These are phyloP conservation scores for Ophiocordyceps sinensis DNA, from an alignment of 2,329 filamentous ascomycete species.

Conservation along the genomic window DNA sequence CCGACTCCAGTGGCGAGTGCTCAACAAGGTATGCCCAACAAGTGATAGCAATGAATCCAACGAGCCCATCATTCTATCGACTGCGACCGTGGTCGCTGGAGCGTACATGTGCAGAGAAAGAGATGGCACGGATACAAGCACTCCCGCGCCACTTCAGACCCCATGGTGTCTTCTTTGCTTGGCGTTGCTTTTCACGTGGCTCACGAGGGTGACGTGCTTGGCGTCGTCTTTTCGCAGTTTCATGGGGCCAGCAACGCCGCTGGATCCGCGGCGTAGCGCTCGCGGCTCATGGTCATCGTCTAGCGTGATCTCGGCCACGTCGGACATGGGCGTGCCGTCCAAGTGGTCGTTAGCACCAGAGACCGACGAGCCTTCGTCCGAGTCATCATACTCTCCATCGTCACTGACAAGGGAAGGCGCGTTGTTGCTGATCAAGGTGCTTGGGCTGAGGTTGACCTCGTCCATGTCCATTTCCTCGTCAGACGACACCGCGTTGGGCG, in stretches of 20 bases:
- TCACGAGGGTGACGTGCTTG: slow-evolving; percentile 42
- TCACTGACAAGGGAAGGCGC: slow-evolving; percentile 70
- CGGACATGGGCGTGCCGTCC: slow-evolving; percentile 44
- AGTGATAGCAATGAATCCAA: neutral
- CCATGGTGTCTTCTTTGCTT: slow-evolving; percentile 17
- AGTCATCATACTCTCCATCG: slow-evolving; percentile 65
- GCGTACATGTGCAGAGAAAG: too few species aligned
- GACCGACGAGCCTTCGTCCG: slow-evolving; percentile 46
- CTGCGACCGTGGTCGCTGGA: too few species aligned
- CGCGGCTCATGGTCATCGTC: slow-evolving; percentile 40
- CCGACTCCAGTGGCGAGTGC: too few species aligned
- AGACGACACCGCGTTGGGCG: slow-evolving; percentile 11
- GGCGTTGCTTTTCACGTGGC: slow-evolving; percentile 28
- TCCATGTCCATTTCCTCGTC: slow-evolving; percentile 38
- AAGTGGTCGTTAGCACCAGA: slow-evolving; percentile 42
- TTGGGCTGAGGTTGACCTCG: slow-evolving; percentile 52
- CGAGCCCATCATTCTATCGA: neutral
- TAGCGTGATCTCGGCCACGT: slow-evolving; percentile 47
- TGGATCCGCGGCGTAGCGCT: slow-evolving; percentile 27
- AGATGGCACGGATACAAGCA: neutral
- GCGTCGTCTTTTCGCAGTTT: slow-evolving; percentile 38
- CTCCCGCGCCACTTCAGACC: slow-evolving; percentile 4
- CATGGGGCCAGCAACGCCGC: slow-evolving; percentile 27
- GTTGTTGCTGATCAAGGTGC: slow-evolving; percentile 57
- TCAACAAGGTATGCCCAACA: neutral